These are phyloP conservation scores for Pseudofabraea citricarpa DNA, from an alignment of 2,329 filamentous ascomycete species.

Conservation along the genomic window DNA sequence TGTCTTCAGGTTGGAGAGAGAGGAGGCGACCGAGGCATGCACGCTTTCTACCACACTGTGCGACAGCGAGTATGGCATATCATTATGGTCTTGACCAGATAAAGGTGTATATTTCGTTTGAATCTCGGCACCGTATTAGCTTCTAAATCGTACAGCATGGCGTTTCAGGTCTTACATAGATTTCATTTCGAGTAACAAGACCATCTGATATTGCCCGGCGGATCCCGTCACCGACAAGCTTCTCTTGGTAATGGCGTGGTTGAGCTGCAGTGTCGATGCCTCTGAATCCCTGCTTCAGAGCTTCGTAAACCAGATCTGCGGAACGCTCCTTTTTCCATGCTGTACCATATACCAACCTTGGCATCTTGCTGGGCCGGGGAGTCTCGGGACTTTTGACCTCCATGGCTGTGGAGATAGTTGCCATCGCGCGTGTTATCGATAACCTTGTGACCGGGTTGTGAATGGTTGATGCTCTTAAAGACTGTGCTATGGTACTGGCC, in stretches of 20 bases:
- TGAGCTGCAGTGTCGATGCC: constrained; percentile 76
- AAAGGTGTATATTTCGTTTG: constrained; percentile 80
- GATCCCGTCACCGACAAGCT: constrained; percentile 63
- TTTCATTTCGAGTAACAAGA: constrained; percentile 49
- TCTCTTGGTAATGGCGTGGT: constrained; percentile 73
- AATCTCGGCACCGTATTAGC: constrained; percentile 39
- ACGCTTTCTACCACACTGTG: constrained; percentile 60
- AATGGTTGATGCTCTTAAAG: neutral
- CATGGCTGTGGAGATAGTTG: neutral
- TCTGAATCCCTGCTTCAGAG: constrained; percentile 64
- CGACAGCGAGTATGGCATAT: constrained; percentile 58
- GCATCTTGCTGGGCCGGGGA: constrained; percentile 31
- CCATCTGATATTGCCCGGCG: constrained; percentile 54
- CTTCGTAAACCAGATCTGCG: constrained; percentile 60
- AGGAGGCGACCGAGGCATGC: constrained; percentile 60
- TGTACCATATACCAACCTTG: constrained; percentile 67
- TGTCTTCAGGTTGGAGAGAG: constrained; percentile 53
- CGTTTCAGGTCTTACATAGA: constrained; percentile 62
- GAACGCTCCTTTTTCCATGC: constrained; percentile 79
- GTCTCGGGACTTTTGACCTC: constrained; percentile 3
- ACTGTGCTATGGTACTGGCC: neutral
- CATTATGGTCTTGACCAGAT: constrained; percentile 52
- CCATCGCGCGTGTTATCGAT: neutral
- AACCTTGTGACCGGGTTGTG: neutral
- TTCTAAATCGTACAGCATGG: no score